Base-by-base conservation (phyloP, 2,329 filamentous ascomycete species). In the Penicillium italicum region DNA sequence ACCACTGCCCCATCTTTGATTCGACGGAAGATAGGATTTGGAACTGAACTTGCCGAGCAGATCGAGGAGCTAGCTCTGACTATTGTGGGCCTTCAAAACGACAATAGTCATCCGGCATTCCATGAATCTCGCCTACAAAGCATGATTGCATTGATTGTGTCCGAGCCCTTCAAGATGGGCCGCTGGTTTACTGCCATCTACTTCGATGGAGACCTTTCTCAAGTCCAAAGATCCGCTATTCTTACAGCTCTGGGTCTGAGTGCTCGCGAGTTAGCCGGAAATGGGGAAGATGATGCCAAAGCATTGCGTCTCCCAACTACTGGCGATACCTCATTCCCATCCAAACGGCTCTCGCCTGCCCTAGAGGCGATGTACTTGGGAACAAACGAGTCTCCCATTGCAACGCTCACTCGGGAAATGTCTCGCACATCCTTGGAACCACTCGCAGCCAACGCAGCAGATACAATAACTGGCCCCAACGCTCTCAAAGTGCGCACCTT, bases 131-230 rank as follows among this genome's bases (percentile, higher is more conserved):
- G 87, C 18, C 77, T 94, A 4, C 88, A 96, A 70, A 86, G 87
- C 14, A 87, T 99, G 78, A 85, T 97, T 42, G 89, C 92, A 0
- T 75, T 96, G 8, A 78, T 96, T 0, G 80, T 94, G 2, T 86
- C 90, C 0, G 84, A 89, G 61, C 90, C 94, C 0, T 77, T 83
- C 46, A 80, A 83, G 50, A 90, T 97, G 83, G 92, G 86, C 0
- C 89, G 85, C 14, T 95, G 90, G 88, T 90, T 95, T 56, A 85
- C 88, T 3, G 85, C 86, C 54, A 88, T 89, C 0, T 95, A 94
- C 69, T 97, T 97, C 69, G 87, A 91, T 40, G 92, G 92, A 16
- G 94, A 99, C 69, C 92, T 94, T 72, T 96, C 92, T 0, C 78
- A 97, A 36, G 84, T 87, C 0, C 93, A 97, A 70, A 83, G 94